A percentile compares a stretch with the other conserved stretches of the same genome.
Evolutionary conservation across 1,139 yeast genomes (phyloP).

Genomic region (Candida tropicalis): DNA sequence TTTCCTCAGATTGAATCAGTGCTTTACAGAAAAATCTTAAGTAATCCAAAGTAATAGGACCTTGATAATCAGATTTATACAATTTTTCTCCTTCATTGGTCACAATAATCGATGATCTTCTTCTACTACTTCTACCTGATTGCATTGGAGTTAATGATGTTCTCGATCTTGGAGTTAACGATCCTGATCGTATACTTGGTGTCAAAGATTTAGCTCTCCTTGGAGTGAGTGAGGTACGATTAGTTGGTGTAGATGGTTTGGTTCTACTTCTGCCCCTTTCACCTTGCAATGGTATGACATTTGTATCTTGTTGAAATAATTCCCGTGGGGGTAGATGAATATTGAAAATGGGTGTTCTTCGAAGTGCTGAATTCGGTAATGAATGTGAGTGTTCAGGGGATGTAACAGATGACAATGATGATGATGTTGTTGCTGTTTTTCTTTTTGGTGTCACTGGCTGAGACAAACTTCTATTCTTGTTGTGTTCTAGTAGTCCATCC

Average conservation of each 20-base stretch:
- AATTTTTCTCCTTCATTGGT: constrained; percentile 26
- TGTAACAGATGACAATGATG: neutral
- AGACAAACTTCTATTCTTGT: constrained; percentile 6
- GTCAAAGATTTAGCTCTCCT: neutral
- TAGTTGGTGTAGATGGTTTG: constrained; percentile 6
- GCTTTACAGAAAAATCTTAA: constrained; percentile 39
- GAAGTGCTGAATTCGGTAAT: constrained; percentile 7
- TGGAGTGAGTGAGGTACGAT: neutral
- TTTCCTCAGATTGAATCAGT: constrained; percentile 16
- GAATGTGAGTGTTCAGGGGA: constrained; percentile 1
- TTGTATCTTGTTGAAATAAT: constrained; percentile 7
- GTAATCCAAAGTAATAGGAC: constrained; percentile 44
- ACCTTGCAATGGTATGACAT: constrained; percentile 1
- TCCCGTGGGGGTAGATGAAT: constrained; percentile 11
- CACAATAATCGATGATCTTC: constrained; percentile 18
- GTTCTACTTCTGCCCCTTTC: constrained; percentile 5
- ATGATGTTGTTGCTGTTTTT: constrained; percentile 1
- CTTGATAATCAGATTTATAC: constrained; percentile 36
- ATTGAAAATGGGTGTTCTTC: constrained; percentile 5
- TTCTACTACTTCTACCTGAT: constrained; percentile 3
- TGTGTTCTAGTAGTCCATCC: neutral
- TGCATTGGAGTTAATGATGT: constrained; percentile 7
- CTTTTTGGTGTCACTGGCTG: constrained; percentile 13
- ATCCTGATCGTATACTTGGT: neutral
- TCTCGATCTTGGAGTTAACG: neutral